Conservation (phyloP, 2,329 filamentous ascomycete genomes). For the Aureobasidium sp. region DNA sequence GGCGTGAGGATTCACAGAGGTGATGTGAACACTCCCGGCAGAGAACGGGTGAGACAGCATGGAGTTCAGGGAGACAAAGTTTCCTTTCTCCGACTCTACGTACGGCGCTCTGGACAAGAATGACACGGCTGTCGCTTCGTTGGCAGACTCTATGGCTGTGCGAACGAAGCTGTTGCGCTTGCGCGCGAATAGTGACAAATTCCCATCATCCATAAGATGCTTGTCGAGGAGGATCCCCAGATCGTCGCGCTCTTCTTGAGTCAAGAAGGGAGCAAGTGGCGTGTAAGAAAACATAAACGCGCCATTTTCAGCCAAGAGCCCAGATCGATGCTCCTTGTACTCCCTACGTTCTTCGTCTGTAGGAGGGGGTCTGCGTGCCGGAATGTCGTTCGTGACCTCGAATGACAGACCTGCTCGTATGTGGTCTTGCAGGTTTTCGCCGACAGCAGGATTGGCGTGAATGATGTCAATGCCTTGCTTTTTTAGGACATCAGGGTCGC, state of each 20-base stretch:
- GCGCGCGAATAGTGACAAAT: background rate
- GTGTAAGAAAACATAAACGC: conserved; percentile 3
- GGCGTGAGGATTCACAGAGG: conserved; percentile 15
- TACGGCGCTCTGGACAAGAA: background rate
- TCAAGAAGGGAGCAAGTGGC: background rate
- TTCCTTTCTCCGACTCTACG: conserved; percentile 5
- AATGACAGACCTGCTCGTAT: conserved; percentile 21
- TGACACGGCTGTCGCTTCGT: background rate
- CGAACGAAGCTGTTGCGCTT: background rate
- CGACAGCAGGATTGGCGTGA: conserved; percentile 37
- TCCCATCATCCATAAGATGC: background rate
- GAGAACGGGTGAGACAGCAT: conserved; percentile 25
- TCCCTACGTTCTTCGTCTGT: background rate
- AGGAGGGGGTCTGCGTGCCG: conserved; percentile 11
- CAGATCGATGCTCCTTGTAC: background rate
- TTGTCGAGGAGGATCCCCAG: background rate
- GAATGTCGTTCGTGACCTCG: conserved; percentile 22
- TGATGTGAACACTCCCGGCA: conserved; percentile 24
- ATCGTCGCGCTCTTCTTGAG: background rate
- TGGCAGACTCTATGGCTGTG: background rate
- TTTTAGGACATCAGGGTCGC: conserved; percentile 33
- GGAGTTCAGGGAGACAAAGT: conserved; percentile 21
- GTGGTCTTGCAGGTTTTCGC: conserved; percentile 46
- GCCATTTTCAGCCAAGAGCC: background rate
- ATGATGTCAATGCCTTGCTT: conserved; percentile 33